Evolutionary conservation across 2,329 filamentous ascomycete genomes (phyloP), one percentile per base, ranked within the genome.

Genomic region (Plectosphaerella cucumerina): DNA sequence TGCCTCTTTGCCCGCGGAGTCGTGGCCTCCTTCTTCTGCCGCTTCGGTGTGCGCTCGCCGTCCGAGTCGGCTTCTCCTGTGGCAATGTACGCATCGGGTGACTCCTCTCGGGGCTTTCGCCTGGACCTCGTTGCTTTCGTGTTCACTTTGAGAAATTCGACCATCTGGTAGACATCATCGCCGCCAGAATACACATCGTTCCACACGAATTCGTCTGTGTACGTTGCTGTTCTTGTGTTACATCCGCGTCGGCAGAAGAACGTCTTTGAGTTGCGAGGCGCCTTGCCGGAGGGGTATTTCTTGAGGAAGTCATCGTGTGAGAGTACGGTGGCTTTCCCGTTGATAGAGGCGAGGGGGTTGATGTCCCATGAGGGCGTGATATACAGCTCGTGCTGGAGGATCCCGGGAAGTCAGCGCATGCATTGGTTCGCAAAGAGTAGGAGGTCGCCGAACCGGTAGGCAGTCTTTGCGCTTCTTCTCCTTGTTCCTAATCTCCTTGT

Each of bases 161-260:
- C 75, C 43, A 96, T 68, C 5, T 75, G 65, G 45, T 81, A 78
- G 26, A 96, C 76, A 56, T 87, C 80, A n/a, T 85, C 76, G 31
- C 75, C 75, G n/a, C 84, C 84, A 1, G 73, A 75, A 60, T 90
- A 96, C 2, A 95, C 70, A 42, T 96, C 84, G 63, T 97, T 91
- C 94, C 94, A 99, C 2, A 81, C 67, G 58, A 99, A 96, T 60
- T 97, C 91, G 14, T 94, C 84, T 0, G 93, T 97, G 65, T 97
- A 99, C 20, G 85, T 91, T 18, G 90, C 87, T 21, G 92, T 96
- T 52, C 91, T 78, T 12, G 89, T 89, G 64, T 95, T 96, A 62
- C 92, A 95, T 20, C 90, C 94, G 65, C 93, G 79, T 48, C 92
- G 85, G 63, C 94, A 97, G 46, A 97, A 72, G 62, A 97, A 97